phyloP scores from a whole-genome alignment of 2,329 filamentous ascomycete species.

The Aspergillus tanneri region DNA sequence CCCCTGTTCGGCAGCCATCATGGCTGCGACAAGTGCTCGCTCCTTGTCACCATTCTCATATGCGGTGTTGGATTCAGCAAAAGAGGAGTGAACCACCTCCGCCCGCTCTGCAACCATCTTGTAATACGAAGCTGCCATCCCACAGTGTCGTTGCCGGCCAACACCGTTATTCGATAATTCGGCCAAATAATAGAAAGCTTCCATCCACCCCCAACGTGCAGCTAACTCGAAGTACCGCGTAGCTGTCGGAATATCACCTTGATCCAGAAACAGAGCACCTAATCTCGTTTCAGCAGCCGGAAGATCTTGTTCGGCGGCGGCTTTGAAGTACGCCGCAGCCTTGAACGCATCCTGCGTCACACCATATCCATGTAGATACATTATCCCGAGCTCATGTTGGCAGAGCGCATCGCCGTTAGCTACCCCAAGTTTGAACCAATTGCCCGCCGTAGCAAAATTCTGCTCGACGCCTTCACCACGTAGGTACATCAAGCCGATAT shows the following conservation, averaged over 20 bases:
- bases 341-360: slow-evolving; percentile 66
- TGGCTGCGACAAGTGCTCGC: slow-evolving; percentile 73
- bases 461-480: slow-evolving; percentile 81
- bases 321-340: slow-evolving; percentile 73
- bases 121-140: slow-evolving; percentile 76
- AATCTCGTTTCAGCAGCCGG: slow-evolving; percentile 78
- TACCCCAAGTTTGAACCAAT: slow-evolving; percentile 81
- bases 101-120: slow-evolving; percentile 73
- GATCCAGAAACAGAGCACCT: slow-evolving; percentile 80
- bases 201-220: slow-evolving; percentile 76
- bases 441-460: slow-evolving; percentile 70
- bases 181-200: slow-evolving; percentile 88
- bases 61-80: slow-evolving; percentile 78
- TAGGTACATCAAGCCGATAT: slow-evolving; percentile 84
- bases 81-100: slow-evolving; percentile 72
- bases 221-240: slow-evolving; percentile 86
- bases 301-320: slow-evolving; percentile 78
- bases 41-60: slow-evolving; percentile 78
- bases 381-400: slow-evolving; percentile 78
- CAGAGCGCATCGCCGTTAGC: slow-evolving; percentile 75
- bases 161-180: slow-evolving; percentile 81
- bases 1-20: slow-evolving; percentile 89
- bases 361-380: slow-evolving; percentile 77
- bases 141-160: slow-evolving; percentile 75
- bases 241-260: slow-evolving; percentile 77